Base-by-base conservation (phyloP, 1,284 basidiomycete species). In the Boletus smithii region DNA sequence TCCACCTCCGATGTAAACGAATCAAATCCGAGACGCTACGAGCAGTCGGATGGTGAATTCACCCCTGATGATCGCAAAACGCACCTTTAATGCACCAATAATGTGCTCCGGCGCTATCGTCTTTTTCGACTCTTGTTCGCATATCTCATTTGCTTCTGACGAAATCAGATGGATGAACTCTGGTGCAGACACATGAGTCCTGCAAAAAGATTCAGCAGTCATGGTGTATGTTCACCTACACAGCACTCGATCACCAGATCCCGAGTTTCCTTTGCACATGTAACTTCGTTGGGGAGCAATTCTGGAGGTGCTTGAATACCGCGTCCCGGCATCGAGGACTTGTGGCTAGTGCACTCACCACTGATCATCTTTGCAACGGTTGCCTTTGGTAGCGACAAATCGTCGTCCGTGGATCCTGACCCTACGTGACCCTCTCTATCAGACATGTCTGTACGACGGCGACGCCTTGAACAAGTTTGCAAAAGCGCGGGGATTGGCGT, bases 61-160 rank as follows among this genome's bases (percentile, higher is more conserved):
- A 36, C 46, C 33, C 23, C 13, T 45, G 32, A 42, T 31, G n/a
- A 37, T 23, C 30, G n/a, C n/a, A 24, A n/a, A 29, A 54, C 77
- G 39, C 49, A 92, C 93, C 74, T 93, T 91, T 43, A 99, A 74
- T 5, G 95, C 97, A 30, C 81, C 76, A 35, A 97, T 87, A 39
- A 99, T 95, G 65, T 99, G 95, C 63, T 99, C 95, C 2, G 97
- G 95, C 4, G 94, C 91, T 59, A 99, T 99, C 0, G 95, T 99
- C 76, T 99, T 99, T 75, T 98, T 98, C n/a, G 90, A 88, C 62
- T 95, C 93, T 66, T 91, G 87, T 64, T 99, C 97, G 68, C 97
- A 99, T 50, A 97, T 92, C 57, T 97, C 93, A 70, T 99, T 99
- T 44, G 95, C 90, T 69, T 98, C 94, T 7, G 95, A 95, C 13